These are phyloP conservation scores for Penicillium odoratum DNA, from an alignment of 495 filamentous ascomycete species.

Conservation along the genomic window DNA sequence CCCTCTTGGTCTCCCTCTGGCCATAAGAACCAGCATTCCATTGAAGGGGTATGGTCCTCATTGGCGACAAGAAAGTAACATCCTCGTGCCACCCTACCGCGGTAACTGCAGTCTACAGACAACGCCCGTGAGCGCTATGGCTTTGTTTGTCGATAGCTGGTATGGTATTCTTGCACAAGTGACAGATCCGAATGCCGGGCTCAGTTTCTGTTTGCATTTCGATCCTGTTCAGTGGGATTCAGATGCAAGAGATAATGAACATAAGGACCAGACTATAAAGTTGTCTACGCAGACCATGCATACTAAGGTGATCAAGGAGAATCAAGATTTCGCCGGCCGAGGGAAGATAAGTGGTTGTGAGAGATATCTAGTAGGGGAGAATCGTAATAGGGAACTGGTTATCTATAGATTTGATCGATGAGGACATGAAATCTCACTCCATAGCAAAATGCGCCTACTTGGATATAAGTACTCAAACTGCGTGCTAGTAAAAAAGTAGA, in stretches of 20 bases:
- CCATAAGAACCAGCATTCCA: slow-evolving; percentile 56
- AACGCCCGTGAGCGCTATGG: slow-evolving; percentile 21
- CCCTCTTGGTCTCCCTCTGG: slow-evolving; percentile 26
- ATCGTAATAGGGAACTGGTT: slow-evolving; percentile 50
- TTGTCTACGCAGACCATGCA: slow-evolving; percentile 38
- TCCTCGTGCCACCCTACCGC: slow-evolving; percentile 43
- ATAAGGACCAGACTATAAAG: slow-evolving; percentile 21
- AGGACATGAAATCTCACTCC: not conserved
- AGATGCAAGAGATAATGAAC: slow-evolving; percentile 13
- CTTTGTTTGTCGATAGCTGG: slow-evolving; percentile 26
- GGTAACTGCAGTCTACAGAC: slow-evolving; percentile 35
- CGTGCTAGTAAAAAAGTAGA: too few relatives aligned
- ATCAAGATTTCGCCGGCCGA: slow-evolving; percentile 51
- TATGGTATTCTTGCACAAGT: slow-evolving; percentile 54
- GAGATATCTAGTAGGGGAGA: slow-evolving; percentile 63
- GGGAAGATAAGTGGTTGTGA: slow-evolving; percentile 64
- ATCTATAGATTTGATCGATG: slow-evolving; percentile 54
- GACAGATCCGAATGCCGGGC: slow-evolving; percentile 50
- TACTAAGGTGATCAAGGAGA: slow-evolving; percentile 42
- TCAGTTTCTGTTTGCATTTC: slow-evolving; percentile 57
- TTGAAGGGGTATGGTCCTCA: slow-evolving; percentile 52
- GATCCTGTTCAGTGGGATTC: slow-evolving; percentile 19
- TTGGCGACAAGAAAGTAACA: slow-evolving; percentile 47
- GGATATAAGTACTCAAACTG: too few relatives aligned
- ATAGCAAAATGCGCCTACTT: too few relatives aligned